Percentiles rank a stretch among this genome's conserved stretches.
phyloP scores from a whole-genome alignment of 225 moss, liverwort and hornwort species.

The Bryum argenteum region DNA sequence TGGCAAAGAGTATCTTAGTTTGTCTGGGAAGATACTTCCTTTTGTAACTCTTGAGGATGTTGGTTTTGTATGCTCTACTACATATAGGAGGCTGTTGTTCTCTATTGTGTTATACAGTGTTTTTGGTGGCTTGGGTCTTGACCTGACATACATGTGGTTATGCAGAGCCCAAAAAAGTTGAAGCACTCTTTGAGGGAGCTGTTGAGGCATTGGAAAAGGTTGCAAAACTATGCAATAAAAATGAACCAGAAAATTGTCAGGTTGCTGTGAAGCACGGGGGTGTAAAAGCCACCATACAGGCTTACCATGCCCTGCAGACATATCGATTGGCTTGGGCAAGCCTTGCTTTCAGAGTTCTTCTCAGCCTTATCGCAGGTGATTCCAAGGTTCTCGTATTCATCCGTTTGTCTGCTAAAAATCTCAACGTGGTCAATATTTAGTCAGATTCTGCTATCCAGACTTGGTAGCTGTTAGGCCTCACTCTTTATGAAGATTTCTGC shows the following conservation, averaged over 20 bases:
- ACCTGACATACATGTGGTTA: conserved; percentile 25
- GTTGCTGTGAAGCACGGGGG: conserved; percentile 79
- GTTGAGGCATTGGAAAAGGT: conserved; percentile 55
- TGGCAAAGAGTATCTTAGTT: background rate
- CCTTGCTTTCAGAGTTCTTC: conserved; percentile 59
- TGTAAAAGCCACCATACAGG: conserved; percentile 72
- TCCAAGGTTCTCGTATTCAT: conserved; percentile 26
- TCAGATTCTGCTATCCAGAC: conserved; percentile 9
- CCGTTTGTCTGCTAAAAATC: background rate
- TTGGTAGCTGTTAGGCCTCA: conserved; percentile 10
- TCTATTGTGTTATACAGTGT: conserved; percentile 24
- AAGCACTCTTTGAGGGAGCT: conserved; percentile 42
- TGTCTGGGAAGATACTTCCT: background rate
- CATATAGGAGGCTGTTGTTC: background rate
- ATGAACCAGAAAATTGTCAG: conserved; percentile 51
- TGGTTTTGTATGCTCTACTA: background rate
- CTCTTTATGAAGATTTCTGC: background rate
- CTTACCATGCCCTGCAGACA: conserved; percentile 61
- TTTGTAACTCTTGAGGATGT: background rate
- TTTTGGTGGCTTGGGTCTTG: conserved; percentile 25
- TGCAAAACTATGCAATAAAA: conserved; percentile 51
- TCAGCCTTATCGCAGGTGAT: conserved; percentile 64
- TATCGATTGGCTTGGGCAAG: conserved; percentile 52
- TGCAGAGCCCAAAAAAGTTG: conserved; percentile 51
- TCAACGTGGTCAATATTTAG: background rate